A percentile compares a stretch with the other conserved stretches of the same genome.
These are phyloP conservation scores for Ascochyta rabiei DNA, from an alignment of 2,329 filamentous ascomycete species.

Conservation along the genomic window DNA sequence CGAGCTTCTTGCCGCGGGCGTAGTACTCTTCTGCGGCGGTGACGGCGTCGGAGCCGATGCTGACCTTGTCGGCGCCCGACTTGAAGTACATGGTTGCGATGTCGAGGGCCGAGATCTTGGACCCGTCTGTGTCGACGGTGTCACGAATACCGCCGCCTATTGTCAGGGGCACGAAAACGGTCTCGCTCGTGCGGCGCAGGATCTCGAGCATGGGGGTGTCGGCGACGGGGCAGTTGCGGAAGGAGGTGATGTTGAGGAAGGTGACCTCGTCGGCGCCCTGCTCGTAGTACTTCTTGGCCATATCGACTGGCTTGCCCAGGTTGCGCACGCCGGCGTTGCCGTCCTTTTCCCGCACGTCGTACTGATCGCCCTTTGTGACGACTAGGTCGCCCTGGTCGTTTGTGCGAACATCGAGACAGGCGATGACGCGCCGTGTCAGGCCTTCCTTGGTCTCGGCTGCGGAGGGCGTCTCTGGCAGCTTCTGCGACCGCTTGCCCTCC, in stretches of 20 bases:
- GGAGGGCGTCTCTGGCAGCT: conserved; percentile 53
- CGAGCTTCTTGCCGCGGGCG: conserved; percentile 68
- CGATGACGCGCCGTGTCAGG: conserved; percentile 90
- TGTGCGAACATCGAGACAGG: conserved; percentile 91
- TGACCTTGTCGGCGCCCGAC: conserved; percentile 95
- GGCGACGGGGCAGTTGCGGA: conserved; percentile 90
- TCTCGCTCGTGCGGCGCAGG: conserved; percentile 80
- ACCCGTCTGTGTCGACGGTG: conserved; percentile 86
- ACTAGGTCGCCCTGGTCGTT: conserved; percentile 96
- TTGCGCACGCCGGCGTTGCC: conserved; percentile 75
- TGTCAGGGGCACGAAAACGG: conserved; percentile 94
- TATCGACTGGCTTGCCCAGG: conserved; percentile 93
- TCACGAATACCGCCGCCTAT: conserved; percentile 95
- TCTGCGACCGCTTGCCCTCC: conserved; percentile 67
- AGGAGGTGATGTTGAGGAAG: conserved; percentile 97
- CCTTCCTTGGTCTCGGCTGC: conserved; percentile 61
- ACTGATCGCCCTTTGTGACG: conserved; percentile 98
- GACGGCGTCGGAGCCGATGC: conserved; percentile 94
- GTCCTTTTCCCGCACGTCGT: conserved; percentile 93
- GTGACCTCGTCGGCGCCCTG: conserved; percentile 96
- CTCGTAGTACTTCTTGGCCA: conserved; percentile 92
- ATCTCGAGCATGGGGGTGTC: conserved; percentile 97
- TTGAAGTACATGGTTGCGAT: conserved; percentile 98
- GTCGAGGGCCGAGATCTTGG: conserved; percentile 83
- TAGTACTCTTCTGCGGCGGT: conserved; percentile 92